phyloP scores from a whole-genome alignment of 805 yeast genomes.

The Hanseniaspora taiwanica region DNA sequence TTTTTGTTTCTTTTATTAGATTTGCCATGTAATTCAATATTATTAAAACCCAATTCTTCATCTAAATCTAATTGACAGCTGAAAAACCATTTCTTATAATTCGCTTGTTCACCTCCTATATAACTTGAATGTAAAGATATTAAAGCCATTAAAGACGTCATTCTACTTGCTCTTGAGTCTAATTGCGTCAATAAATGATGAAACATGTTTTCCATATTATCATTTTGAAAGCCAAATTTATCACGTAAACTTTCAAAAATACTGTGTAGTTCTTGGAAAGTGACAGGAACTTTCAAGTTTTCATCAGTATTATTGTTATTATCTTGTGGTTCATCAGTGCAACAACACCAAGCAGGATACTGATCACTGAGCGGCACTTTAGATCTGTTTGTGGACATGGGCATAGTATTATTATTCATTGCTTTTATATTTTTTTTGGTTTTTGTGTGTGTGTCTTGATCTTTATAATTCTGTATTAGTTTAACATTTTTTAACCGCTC shows the following conservation, averaged over 20 bases:
- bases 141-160: constrained; percentile 58
- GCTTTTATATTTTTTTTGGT: not conserved
- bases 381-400: not conserved
- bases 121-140: constrained; percentile 75
- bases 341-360: constrained; percentile 9
- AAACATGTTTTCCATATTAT: constrained; percentile 64
- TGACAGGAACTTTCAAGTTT: constrained; percentile 52
- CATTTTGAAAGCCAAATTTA: constrained; percentile 75
- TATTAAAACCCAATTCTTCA: constrained; percentile 45
- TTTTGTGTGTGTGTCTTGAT: not conserved
- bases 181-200: constrained; percentile 70
- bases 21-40: constrained; percentile 39
- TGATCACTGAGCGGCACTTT: not conserved
- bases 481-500: too few species aligned
- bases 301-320: not conserved
- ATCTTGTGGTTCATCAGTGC: constrained; percentile 6
- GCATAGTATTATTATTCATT: too few species aligned
- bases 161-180: constrained; percentile 78
- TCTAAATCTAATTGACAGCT: constrained; percentile 74
- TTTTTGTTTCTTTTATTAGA: constrained; percentile 29
- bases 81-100: constrained; percentile 85
- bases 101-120: constrained; percentile 81
- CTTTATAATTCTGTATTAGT: too few species aligned
- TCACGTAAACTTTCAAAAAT: constrained; percentile 46
- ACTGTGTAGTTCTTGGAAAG: constrained; percentile 45